Evolutionary conservation across 345 rosid species (phyloP).

Genomic region (Populus ilicifolia): DNA sequence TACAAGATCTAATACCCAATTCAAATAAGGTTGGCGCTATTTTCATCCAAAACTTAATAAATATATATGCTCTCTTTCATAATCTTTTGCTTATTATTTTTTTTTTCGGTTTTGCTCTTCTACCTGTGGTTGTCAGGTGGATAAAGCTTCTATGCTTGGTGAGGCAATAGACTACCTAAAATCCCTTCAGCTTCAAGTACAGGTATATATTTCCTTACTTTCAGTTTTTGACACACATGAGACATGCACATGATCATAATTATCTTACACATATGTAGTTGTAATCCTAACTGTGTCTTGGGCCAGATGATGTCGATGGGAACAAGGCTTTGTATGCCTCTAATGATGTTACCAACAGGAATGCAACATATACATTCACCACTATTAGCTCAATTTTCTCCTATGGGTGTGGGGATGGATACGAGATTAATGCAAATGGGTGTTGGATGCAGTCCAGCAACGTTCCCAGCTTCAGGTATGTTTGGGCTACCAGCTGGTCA

Average conservation of each 20-base stretch:
- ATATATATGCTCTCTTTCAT: too few species aligned
- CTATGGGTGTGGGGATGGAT: constrained; percentile 27
- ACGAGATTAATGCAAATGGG: constrained; percentile 36
- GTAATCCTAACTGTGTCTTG: neutral
- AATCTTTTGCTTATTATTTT: too few species aligned
- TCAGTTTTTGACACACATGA: neutral
- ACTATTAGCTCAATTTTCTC: constrained; percentile 24
- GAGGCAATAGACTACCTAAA: constrained; percentile 62
- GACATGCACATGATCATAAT: too few species aligned
- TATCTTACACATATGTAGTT: too few species aligned
- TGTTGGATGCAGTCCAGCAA: constrained; percentile 19
- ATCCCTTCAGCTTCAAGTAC: constrained; percentile 68
- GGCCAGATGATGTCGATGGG: constrained; percentile 61
- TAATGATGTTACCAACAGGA: constrained; percentile 36
- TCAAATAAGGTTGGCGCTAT: constrained; percentile 48
- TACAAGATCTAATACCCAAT: constrained; percentile 68
- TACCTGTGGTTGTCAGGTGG: constrained; percentile 31
- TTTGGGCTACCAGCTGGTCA: constrained; percentile 28
- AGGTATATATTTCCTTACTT: constrained; percentile 35
- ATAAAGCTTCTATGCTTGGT: constrained; percentile 64
- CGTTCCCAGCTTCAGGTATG: constrained; percentile 26
- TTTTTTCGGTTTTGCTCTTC: constrained; percentile 4
- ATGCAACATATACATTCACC: constrained; percentile 33
- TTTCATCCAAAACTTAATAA: neutral
- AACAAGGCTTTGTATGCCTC: constrained; percentile 34